Conservation (phyloP, 164 flowering plant species). For the Dillenia turbinata region DNA sequence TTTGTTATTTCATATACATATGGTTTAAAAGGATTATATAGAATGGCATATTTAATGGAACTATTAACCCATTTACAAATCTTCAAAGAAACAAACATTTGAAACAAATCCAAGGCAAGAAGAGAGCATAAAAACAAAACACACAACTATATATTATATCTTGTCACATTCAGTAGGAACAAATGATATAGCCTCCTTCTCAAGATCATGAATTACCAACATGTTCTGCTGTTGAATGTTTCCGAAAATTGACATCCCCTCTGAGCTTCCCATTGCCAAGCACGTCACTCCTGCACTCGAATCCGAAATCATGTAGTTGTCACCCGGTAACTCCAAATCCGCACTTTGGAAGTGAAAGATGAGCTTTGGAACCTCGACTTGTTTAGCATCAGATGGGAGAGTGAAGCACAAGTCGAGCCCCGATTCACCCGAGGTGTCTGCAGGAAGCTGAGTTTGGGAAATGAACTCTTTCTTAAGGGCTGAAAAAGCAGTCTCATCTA, state of each 20-base stretch:
- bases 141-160: slow-evolving; percentile 19
- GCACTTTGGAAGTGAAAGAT: slow-evolving; percentile 64
- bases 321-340: slow-evolving; percentile 66
- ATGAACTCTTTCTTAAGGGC: slow-evolving; percentile 50
- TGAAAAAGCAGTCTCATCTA: slow-evolving; percentile 47
- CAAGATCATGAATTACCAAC: slow-evolving; percentile 70
- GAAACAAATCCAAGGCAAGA: no score
- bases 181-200: slow-evolving; percentile 55
- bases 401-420: slow-evolving; percentile 81
- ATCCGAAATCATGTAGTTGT: slow-evolving; percentile 72
- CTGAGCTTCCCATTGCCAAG: slow-evolving; percentile 63
- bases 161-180: slow-evolving; percentile 53
- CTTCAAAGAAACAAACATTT: no score
- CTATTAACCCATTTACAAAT: no score
- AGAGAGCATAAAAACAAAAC: no score
- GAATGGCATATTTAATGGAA: no score
- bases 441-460: slow-evolving; percentile 40
- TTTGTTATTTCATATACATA: no score
- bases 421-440: slow-evolving; percentile 26
- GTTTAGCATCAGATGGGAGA: slow-evolving; percentile 22
- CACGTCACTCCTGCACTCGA: slow-evolving; percentile 48
- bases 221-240: slow-evolving; percentile 85
- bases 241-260: slow-evolving; percentile 82
- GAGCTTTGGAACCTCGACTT: slow-evolving; percentile 59
- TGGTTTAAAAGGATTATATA: no score